Evolutionary conservation across 306 rosid genomes (phyloP).

Genomic region (Lotus japonicus): DNA sequence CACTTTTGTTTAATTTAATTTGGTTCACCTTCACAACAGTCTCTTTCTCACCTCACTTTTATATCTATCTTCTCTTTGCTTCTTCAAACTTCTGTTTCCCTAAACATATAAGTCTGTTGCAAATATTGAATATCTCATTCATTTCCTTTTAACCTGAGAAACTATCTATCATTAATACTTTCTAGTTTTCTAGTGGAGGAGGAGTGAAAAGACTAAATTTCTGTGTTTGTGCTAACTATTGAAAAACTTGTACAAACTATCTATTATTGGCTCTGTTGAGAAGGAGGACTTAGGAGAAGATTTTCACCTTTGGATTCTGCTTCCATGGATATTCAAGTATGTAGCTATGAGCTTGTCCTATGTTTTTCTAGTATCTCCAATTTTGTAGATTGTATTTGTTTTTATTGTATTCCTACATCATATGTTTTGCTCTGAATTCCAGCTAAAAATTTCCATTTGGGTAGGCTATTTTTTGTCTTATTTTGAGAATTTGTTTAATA

Average conservation of each 20-base stretch:
- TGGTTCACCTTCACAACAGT: constrained; percentile 19
- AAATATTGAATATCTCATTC: too few relatives aligned
- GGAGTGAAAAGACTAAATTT: neutral
- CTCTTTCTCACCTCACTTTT: constrained; percentile 21
- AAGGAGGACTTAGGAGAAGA: too few relatives aligned
- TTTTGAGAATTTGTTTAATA: neutral
- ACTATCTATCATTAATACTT: neutral
- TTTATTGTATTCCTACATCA: neutral
- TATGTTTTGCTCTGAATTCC: neutral
- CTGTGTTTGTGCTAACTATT: neutral
- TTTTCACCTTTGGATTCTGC: constrained; percentile 22
- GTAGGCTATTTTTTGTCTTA: constrained; percentile 1
- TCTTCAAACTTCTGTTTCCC: neutral
- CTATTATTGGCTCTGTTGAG: too few relatives aligned
- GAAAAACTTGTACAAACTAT: neutral
- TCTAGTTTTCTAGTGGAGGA: neutral
- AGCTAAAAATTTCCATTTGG: neutral
- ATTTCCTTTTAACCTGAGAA: neutral
- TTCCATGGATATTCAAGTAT: constrained; percentile 47
- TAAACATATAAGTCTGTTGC: too few relatives aligned
- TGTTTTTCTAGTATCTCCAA: neutral
- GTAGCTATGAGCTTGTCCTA: constrained; percentile 9
- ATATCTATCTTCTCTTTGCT: neutral
- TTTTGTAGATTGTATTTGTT: neutral
- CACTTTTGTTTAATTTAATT: constrained; percentile 3